phyloP scores from a whole-genome alignment of 768 basidiomycete species.

The Tricholoma flavovirens region DNA sequence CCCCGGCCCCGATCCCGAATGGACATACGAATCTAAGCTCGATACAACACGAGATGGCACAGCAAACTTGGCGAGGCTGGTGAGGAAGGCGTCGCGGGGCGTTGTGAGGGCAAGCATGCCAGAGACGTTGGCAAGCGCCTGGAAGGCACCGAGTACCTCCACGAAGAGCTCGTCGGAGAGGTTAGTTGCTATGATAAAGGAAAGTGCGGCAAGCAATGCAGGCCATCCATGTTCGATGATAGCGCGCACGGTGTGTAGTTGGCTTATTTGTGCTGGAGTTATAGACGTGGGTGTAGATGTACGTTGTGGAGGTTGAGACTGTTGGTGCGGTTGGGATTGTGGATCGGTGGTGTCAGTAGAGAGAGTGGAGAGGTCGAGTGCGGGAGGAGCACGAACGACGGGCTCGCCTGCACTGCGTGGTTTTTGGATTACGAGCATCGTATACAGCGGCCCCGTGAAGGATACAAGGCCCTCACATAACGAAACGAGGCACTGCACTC shows the following conservation, averaged over 20 bases:
- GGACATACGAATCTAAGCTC: constrained; percentile 56
- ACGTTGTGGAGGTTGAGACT: neutral
- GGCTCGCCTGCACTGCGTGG: constrained; percentile 59
- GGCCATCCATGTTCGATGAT: constrained; percentile 93
- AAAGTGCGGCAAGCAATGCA: constrained; percentile 82
- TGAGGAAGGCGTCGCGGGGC: constrained; percentile 91
- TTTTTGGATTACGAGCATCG: constrained; percentile 58
- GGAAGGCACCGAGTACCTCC: constrained; percentile 76
- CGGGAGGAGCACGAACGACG: constrained; percentile 63
- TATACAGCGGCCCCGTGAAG: constrained; percentile 73
- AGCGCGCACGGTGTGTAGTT: constrained; percentile 59
- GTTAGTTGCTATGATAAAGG: constrained; percentile 85
- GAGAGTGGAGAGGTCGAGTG: constrained; percentile 56
- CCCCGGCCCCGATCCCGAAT: constrained; percentile 1
- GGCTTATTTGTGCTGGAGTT: constrained; percentile 14
- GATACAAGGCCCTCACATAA: constrained; percentile 82
- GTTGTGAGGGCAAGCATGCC: constrained; percentile 85
- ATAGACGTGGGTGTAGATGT: neutral
- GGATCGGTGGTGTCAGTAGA: constrained; percentile 39
- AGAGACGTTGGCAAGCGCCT: constrained; percentile 80
- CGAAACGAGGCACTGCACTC: constrained; percentile 80
- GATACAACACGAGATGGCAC: constrained; percentile 90
- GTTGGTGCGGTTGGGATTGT: constrained; percentile 27
- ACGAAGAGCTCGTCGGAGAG: constrained; percentile 90
- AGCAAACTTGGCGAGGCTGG: constrained; percentile 82